Evolutionary conservation across 306 rosid genomes (phyloP).

Genomic region (Herpetospermum pedunculosum): DNA sequence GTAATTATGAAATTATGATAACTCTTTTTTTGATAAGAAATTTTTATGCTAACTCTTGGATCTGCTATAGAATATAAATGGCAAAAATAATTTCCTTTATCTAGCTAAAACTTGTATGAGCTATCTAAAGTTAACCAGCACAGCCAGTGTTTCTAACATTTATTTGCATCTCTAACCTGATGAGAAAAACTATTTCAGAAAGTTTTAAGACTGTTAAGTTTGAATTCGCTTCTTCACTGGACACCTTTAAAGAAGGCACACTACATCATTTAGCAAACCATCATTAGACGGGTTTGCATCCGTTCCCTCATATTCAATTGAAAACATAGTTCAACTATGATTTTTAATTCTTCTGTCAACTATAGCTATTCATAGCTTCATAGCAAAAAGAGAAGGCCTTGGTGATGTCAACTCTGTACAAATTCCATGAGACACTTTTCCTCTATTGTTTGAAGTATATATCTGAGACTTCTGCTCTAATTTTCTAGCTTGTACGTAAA

Average conservation of each 20-base stretch:
- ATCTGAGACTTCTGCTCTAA: not conserved
- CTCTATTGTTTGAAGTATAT: not conserved
- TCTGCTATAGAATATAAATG: not conserved
- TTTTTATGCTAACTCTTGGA: not conserved
- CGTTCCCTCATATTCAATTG: too few species aligned
- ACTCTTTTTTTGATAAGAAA: too few species aligned
- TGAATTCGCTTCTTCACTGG: too few species aligned
- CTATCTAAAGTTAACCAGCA: not conserved
- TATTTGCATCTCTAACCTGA: too few species aligned
- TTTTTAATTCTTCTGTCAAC: not conserved
- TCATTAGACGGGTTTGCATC: too few species aligned
- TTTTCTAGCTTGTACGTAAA: not conserved
- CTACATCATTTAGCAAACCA: too few species aligned
- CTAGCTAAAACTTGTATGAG: not conserved
- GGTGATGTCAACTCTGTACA: not conserved
- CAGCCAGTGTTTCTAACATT: not conserved
- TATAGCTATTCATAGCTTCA: not conserved
- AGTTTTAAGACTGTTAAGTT: too few species aligned
- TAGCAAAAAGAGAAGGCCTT: not conserved
- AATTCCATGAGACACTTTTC: not conserved
- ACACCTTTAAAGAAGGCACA: too few species aligned
- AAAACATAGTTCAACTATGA: not conserved
- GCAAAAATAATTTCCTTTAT: not conserved
- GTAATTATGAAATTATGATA: not conserved
- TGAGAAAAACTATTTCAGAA: too few species aligned